Evolutionary conservation across 352 stramenopile genomes (phyloP).

Genomic region (Elongisporangium senticosum): DNA sequence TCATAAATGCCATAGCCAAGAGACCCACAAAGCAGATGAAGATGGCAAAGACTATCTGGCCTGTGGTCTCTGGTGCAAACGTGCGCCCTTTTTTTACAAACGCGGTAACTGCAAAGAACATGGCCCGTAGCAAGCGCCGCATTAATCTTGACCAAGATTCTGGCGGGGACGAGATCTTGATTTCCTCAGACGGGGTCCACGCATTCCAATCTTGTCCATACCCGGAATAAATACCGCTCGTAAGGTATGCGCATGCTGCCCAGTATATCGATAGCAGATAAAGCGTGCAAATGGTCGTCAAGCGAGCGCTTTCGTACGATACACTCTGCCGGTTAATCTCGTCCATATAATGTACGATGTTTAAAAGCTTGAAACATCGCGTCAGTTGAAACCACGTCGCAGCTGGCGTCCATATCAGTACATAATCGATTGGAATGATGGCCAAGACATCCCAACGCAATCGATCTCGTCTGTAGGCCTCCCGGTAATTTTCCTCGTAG

Average conservation of each 20-base stretch:
- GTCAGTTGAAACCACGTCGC: conserved; percentile 25
- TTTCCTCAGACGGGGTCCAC: conserved; percentile 34
- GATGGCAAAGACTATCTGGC: conserved; percentile 41
- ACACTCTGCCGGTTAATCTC: conserved; percentile 56
- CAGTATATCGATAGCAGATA: conserved; percentile 62
- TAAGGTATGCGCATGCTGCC: conserved; percentile 44
- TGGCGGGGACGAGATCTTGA: conserved; percentile 23
- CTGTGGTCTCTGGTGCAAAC: conserved; percentile 24
- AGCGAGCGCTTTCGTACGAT: conserved; percentile 42
- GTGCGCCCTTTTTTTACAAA: conserved; percentile 58
- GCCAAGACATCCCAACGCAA: conserved; percentile 34
- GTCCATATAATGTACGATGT: conserved; percentile 45
- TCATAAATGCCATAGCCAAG: conserved; percentile 65
- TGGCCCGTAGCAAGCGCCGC: conserved; percentile 32
- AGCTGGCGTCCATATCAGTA: conserved; percentile 21
- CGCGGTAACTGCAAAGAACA: conserved; percentile 50
- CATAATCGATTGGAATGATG: conserved; percentile 33
- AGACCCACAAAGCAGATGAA: conserved; percentile 44
- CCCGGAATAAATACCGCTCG: conserved; percentile 26
- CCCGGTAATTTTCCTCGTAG: conserved; percentile 37
- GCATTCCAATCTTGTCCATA: conserved; percentile 45
- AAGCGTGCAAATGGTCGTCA: conserved; percentile 45
- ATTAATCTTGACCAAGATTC: conserved; percentile 22
- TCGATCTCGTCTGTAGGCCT: conserved; percentile 36
- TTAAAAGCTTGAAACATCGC: conserved; percentile 44